Percentiles rank a stretch among this genome's conserved stretches.
phyloP scores from a whole-genome alignment of 2,329 filamentous ascomycete species.

The Exophiala calicioides region DNA sequence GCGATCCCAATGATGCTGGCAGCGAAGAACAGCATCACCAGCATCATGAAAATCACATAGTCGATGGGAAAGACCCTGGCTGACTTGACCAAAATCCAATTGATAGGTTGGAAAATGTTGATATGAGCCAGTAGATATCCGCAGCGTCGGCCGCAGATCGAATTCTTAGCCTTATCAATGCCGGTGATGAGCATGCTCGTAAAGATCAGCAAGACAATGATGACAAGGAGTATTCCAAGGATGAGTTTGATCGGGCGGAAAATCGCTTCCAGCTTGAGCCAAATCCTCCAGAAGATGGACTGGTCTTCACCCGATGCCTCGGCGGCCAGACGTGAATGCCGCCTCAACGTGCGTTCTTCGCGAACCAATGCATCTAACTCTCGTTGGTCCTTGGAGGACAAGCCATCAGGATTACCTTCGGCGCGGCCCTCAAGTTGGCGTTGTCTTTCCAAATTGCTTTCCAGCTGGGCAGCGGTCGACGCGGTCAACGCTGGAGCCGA shows the following conservation, averaged over 20 bases:
- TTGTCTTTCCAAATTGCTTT: slow-evolving; percentile 87
- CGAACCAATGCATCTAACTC: slow-evolving; percentile 84
- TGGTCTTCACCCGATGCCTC: slow-evolving; percentile 71
- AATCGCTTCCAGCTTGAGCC: slow-evolving; percentile 77
- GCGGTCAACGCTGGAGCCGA: slow-evolving; percentile 78
- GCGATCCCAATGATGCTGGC: slow-evolving; percentile 85
- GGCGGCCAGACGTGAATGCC: slow-evolving; percentile 81
- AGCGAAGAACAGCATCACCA: slow-evolving; percentile 85
- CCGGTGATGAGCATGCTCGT: slow-evolving; percentile 91
- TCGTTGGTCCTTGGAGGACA: slow-evolving; percentile 81
- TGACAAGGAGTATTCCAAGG: slow-evolving; percentile 74
- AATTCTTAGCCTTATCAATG: slow-evolving; percentile 96
- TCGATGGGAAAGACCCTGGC: slow-evolving; percentile 87
- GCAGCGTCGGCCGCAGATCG: slow-evolving; percentile 83
- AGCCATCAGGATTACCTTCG: slow-evolving; percentile 69
- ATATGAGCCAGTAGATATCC: slow-evolving; percentile 88
- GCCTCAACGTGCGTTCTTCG: slow-evolving; percentile 88
- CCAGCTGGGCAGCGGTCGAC: slow-evolving; percentile 76
- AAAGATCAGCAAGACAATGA: slow-evolving; percentile 75
- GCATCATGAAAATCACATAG: slow-evolving; percentile 81
- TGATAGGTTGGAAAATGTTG: slow-evolving; percentile 92
- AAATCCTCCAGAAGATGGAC: slow-evolving; percentile 62
- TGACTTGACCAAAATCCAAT: slow-evolving; percentile 81
- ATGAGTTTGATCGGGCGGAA: slow-evolving; percentile 88
- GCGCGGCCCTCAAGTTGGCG: slow-evolving; percentile 86